phyloP scores from a whole-genome alignment of 371 early-diverging fungal genomes.

The Dichotomocladium elegans region DNA sequence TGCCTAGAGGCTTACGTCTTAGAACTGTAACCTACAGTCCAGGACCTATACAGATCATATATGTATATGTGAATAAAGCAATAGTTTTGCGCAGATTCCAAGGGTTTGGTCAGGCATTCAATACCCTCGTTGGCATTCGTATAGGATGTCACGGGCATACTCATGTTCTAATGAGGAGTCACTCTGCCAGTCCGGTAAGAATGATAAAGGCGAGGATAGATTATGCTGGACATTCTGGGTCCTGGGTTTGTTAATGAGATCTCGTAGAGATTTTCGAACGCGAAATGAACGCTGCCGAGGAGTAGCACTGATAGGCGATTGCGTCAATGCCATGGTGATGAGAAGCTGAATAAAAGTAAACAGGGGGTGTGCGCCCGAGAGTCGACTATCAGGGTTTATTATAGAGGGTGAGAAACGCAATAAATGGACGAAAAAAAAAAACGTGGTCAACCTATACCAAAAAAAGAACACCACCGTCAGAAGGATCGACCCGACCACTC shows the following conservation, averaged over 20 bases:
- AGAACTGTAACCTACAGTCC: conserved; percentile 56
- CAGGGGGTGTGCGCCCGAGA: too few relatives aligned
- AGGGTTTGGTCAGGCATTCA: too few relatives aligned
- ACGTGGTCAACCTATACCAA: too few relatives aligned
- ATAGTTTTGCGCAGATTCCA: not conserved
- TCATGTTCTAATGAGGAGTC: conserved; percentile 6
- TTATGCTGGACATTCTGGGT: conserved; percentile 8
- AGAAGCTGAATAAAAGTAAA: too few relatives aligned
- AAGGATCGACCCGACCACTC: too few relatives aligned
- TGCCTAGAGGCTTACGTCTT: conserved; percentile 34
- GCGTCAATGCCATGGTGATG: too few relatives aligned
- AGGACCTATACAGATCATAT: conserved; percentile 34
- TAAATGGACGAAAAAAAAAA: too few relatives aligned
- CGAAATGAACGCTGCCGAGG: conserved; percentile 24
- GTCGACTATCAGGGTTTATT: too few relatives aligned
- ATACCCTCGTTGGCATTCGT: conserved; percentile 56
- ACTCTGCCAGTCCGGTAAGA: conserved; percentile 24
- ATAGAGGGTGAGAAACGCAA: too few relatives aligned
- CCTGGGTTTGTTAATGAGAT: conserved; percentile 26
- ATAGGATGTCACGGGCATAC: conserved; percentile 45
- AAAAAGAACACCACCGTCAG: too few relatives aligned
- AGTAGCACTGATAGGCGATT: too few relatives aligned
- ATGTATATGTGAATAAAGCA: not conserved
- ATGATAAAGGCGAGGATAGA: conserved; percentile 23
- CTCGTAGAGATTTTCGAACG: conserved; percentile 29